These are phyloP conservation scores for Trichoderma hamatum DNA, from an alignment of 2,329 filamentous ascomycete genomes.

Conservation along the genomic window DNA sequence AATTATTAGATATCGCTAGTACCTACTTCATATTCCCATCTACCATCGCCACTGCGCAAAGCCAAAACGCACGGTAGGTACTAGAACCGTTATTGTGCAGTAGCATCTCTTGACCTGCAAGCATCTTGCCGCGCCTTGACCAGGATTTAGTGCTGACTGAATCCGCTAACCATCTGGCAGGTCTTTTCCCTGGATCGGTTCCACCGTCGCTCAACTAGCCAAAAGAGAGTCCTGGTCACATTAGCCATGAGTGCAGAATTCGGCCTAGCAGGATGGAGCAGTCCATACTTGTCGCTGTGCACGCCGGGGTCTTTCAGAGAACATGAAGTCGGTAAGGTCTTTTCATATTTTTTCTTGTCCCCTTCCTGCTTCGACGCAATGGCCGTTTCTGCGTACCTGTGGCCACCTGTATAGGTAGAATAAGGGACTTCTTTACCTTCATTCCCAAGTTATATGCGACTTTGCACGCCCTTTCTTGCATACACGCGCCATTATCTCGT, in stretches of 20 bases:
- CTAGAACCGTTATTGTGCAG: neutral
- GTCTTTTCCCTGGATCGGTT: conserved; percentile 22
- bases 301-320: conserved; percentile 1
- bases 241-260: neutral
- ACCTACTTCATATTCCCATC: neutral
- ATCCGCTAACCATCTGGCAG: conserved; percentile 28
- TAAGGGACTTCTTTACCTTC: no score
- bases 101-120: conserved; percentile 13
- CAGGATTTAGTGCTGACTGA: conserved; percentile 27
- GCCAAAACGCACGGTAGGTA: neutral
- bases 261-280: neutral
- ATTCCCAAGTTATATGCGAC: neutral
- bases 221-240: neutral
- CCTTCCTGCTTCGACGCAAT: neutral
- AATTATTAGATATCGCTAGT: neutral
- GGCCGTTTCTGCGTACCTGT: neutral
- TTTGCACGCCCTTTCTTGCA: neutral
- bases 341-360: neutral
- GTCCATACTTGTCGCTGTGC: neutral
- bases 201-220: conserved; percentile 15
- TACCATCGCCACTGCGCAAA: neutral
- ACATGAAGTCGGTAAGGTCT: neutral
- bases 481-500: neutral
- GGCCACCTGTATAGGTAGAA: neutral
- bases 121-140: conserved; percentile 27